phyloP scores from a whole-genome alignment of 176 grass and related monocot genomes.

The Microstegium vimineum region DNA sequence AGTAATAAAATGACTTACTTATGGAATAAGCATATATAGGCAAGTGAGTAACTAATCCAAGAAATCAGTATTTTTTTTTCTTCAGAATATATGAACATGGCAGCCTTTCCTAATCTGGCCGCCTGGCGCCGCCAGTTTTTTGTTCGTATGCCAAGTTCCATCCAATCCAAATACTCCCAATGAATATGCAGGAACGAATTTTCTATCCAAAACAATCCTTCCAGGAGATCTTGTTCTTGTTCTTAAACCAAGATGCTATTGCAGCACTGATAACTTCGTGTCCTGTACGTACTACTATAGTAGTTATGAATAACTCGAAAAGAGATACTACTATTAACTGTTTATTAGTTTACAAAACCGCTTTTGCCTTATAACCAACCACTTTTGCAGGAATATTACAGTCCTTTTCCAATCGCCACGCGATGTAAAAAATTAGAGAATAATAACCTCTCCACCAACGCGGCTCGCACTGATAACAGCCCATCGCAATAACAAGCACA shows the following conservation, averaged over 20 bases:
- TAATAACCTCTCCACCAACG: background rate
- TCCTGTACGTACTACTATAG: background rate
- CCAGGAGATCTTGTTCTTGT: background rate
- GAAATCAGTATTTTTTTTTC: background rate
- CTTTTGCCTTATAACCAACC: background rate
- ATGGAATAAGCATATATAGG: background rate
- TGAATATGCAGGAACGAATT: constrained; percentile 12
- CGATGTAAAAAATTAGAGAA: background rate
- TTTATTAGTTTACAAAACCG: background rate
- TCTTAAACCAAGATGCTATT: background rate
- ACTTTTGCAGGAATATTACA: background rate
- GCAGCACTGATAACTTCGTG: background rate
- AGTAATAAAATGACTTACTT: background rate
- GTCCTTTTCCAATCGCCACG: background rate
- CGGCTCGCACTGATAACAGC: background rate
- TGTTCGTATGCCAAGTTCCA: background rate
- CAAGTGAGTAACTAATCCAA: background rate
- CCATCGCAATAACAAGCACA: too few relatives aligned
- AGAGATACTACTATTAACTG: background rate
- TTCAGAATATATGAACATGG: background rate
- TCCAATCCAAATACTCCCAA: background rate
- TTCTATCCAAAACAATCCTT: background rate
- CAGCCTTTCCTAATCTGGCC: background rate
- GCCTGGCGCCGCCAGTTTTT: background rate
- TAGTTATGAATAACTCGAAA: background rate